A percentile compares a stretch with the other conserved stretches of the same genome.
phyloP scores from a whole-genome alignment of 805 yeast species.

The Hanseniaspora taiwanica region DNA sequence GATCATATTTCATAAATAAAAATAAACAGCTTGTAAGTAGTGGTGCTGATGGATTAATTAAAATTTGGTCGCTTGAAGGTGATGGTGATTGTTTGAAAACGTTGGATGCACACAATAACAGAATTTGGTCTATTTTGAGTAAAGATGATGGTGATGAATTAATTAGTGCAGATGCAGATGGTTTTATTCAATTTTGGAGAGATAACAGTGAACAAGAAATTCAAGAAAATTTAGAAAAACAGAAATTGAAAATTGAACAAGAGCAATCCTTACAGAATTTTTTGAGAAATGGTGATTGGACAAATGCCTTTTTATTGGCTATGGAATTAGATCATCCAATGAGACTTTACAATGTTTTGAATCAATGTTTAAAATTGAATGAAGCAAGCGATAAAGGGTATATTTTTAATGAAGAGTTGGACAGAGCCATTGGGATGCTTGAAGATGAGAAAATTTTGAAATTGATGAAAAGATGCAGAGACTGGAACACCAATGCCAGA shows the following conservation, averaged over 20 bases:
- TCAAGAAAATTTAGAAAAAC: constrained; percentile 35
- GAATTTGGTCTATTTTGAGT: constrained; percentile 81
- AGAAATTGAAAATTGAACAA: constrained; percentile 55
- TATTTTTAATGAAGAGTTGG: constrained; percentile 37
- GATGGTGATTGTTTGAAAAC: constrained; percentile 70
- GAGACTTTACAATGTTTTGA: constrained; percentile 68
- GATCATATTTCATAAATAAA: constrained; percentile 55
- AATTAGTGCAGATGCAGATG: constrained; percentile 90
- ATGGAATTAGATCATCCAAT: constrained; percentile 81
- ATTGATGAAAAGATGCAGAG: constrained; percentile 66
- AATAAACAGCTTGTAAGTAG: constrained; percentile 55
- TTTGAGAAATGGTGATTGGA: constrained; percentile 66
- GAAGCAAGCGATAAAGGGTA: constrained; percentile 33
- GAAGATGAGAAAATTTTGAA: constrained; percentile 43
- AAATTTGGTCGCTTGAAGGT: constrained; percentile 69
- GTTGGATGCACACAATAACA: constrained; percentile 83
- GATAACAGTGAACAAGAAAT: constrained; percentile 72
- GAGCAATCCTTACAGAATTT: constrained; percentile 78
- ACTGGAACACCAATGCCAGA: constrained; percentile 88
- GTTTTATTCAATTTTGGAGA: constrained; percentile 77
- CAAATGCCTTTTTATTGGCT: constrained; percentile 76
- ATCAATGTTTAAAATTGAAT: constrained; percentile 33
- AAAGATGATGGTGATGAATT: constrained; percentile 55
- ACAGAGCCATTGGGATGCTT: constrained; percentile 44
- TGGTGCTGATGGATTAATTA: constrained; percentile 92